Evolutionary conservation across 257 asterid species (phyloP), one percentile per base, ranked within the genome.

Genomic region (Thymus quinquecostatus): DNA sequence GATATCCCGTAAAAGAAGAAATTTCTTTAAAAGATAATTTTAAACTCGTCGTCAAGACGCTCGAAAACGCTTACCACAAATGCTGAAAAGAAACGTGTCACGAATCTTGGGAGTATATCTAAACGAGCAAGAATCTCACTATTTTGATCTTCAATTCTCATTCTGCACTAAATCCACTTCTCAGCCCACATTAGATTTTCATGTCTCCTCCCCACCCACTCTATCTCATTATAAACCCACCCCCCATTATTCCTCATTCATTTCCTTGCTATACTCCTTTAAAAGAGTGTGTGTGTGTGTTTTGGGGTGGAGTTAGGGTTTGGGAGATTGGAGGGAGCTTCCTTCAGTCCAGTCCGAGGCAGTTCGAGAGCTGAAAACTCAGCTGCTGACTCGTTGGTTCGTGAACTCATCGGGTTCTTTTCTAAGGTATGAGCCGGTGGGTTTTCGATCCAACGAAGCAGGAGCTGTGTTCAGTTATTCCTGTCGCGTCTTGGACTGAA

Each of bases 401-500:
- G 77, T 33, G 78, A 92, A 71, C 85, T 68, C 90, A 76, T 78
- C 85, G 28, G 47, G 12, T 1, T 28, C 21, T 21, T 21, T 1
- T 2, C 11, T 5, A 1, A 30, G 1, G 1, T 4, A 3, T 0
- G 2, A 10, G 5, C 44, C 11, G 68, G 55, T 50, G 71, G 82
- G 82, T 83, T 92, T 71, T 81, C 77, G 96, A 86, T 86, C 83
- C 85, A 84, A 85, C 80, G 96, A 87, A 79, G 87, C 87, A 66
- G 91, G 96, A 92, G 98, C 96, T 81, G 79, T 51, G 86, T 78
- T 83, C 88, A 56, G 92, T 78, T 82, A 8, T 75, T 75, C 29
- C 78, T 85, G 92, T 89, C 96, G 28, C 81, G 96, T 82, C 96
- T 92, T 92, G 98, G 98, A 87, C 96, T 87, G 97, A 92, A 92